Conservation (phyloP, 1,284 basidiomycete genomes). For the Pseudozyma thailandica region DNA sequence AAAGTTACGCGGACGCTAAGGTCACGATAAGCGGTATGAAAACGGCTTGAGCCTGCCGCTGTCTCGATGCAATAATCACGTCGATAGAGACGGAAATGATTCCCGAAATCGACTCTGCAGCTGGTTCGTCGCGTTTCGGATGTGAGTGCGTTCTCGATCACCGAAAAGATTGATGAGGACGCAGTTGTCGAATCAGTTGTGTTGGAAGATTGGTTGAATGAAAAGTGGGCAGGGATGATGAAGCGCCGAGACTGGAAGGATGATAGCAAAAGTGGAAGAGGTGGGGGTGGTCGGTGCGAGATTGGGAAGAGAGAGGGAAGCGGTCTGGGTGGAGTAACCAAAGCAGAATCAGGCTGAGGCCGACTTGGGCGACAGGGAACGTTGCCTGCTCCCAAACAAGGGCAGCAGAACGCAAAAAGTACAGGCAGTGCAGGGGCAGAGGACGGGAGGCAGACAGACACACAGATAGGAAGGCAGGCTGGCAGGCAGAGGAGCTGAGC, state of each 20-base stretch:
- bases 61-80: neutral
- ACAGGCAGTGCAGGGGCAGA: neutral
- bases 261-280: constrained; percentile 6
- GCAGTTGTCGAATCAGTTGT: neutral
- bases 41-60: neutral
- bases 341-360: no score
- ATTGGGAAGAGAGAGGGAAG: neutral
- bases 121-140: neutral
- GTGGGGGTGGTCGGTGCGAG: constrained; percentile 44
- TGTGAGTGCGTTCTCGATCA: neutral
- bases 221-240: neutral
- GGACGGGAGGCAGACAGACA: neutral
- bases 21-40: neutral
- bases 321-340: constrained; percentile 2
- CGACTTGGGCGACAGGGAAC: neutral
- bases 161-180: neutral
- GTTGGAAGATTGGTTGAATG: no score
- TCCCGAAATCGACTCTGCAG: neutral
- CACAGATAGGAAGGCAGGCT: neutral
- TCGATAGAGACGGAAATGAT: neutral
- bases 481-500: neutral
- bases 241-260: neutral
- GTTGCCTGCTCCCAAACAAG: neutral
- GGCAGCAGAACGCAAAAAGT: neutral
- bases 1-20: neutral